Conservation (phyloP, 2,329 filamentous ascomycete species). For the Phyllosticta citribraziliensis region DNA sequence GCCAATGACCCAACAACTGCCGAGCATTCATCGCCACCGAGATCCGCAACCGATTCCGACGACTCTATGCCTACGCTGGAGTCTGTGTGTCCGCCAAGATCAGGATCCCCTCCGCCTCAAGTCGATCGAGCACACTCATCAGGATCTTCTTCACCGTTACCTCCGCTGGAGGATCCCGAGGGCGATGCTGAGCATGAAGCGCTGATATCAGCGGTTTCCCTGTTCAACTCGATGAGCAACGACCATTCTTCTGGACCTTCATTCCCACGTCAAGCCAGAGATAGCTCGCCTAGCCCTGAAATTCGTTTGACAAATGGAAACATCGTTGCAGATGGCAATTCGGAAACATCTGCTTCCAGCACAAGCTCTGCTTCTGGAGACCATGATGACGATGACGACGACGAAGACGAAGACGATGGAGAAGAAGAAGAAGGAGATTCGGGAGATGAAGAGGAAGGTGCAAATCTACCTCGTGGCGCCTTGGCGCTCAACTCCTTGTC, state of each 20-base stretch:
- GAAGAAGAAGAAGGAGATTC: neutral
- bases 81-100: neutral
- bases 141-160: neutral
- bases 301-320: neutral
- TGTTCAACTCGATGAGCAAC: neutral
- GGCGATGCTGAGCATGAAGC: neutral
- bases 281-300: neutral
- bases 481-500: slow-evolving; percentile 1
- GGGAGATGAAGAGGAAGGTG: neutral
- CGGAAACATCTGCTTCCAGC: neutral
- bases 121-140: neutral
- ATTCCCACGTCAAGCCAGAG: neutral
- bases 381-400: slow-evolving; percentile 2
- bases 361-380: neutral
- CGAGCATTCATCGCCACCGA: neutral
- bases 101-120: neutral
- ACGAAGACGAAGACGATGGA: neutral
- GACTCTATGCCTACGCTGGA: neutral
- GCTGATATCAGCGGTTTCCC: neutral
- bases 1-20: neutral
- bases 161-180: neutral
- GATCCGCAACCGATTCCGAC: neutral
- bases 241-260: neutral
- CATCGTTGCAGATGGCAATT: neutral
- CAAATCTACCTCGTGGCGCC: neutral